These are phyloP conservation scores for Xylariaceae sp. DNA, from an alignment of 2,329 filamentous ascomycete species.

Conservation along the genomic window DNA sequence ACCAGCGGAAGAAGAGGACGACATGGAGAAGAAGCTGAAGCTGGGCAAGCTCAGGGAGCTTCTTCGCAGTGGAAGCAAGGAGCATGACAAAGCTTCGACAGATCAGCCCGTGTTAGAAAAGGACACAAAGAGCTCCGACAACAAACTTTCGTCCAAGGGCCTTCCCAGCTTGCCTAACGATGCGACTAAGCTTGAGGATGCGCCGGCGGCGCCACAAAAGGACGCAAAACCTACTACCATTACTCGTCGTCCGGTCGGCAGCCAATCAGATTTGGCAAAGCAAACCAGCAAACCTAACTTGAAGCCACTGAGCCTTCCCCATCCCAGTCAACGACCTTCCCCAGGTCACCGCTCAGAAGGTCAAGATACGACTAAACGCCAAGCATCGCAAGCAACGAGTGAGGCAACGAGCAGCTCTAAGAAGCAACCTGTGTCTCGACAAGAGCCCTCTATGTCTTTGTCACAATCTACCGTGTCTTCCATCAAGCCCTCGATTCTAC, in stretches of 20 bases:
- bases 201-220: conserved; percentile 14
- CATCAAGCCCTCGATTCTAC: no score
- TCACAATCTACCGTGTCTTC: no score
- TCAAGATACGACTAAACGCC: not conserved
- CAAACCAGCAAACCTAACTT: conserved; percentile 13
- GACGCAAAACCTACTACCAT: conserved; percentile 17
- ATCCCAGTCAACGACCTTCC: conserved; percentile 11
- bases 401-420: not conserved
- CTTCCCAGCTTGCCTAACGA: not conserved
- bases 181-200: not conserved
- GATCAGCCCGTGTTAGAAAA: not conserved
- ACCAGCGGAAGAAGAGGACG: conserved; percentile 14
- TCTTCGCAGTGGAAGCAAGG: conserved; percentile 3
- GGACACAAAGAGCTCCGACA: not conserved
- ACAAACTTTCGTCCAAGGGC: conserved; percentile 13
- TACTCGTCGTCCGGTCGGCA: conserved; percentile 22
- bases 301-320: conserved; percentile 6
- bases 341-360: not conserved
- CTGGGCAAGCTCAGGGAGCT: conserved; percentile 23
- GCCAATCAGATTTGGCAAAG: conserved; percentile 13
- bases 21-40: conserved; percentile 16
- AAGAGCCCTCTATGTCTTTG: no score
- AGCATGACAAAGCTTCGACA: conserved; percentile 1
- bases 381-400: not conserved
- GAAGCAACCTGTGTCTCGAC: no score